Conservation (phyloP, 768 basidiomycete species). For the Leucocoprinus leucothites region DNA sequence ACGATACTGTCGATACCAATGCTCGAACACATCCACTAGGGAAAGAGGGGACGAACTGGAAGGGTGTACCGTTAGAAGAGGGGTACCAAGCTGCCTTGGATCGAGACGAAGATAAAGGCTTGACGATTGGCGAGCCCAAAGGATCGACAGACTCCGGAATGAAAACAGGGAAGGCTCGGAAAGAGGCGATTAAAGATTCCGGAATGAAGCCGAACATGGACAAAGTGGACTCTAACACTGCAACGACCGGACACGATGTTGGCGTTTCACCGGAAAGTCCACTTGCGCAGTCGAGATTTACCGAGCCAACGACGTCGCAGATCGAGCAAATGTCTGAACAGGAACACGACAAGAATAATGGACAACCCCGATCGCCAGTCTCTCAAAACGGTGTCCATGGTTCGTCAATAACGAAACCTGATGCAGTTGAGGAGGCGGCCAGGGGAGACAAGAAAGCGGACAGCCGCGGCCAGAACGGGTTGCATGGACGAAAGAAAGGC, state of each 20-base stretch:
- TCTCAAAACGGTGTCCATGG: too few species aligned
- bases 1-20: background rate
- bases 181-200: too few species aligned
- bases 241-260: background rate
- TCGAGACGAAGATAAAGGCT: background rate
- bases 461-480: too few species aligned
- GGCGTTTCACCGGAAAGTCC: background rate
- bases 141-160: background rate
- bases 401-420: too few species aligned
- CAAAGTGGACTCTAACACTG: background rate
- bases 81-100: background rate
- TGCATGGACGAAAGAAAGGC: background rate
- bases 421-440: too few species aligned
- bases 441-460: too few species aligned
- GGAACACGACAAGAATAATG: background rate
- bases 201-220: background rate
- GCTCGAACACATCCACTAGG: constrained; percentile 3
- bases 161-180: too few species aligned
- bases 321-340: background rate
- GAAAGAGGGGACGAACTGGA: constrained; percentile 1
- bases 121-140: background rate
- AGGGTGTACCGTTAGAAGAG: constrained; percentile 3
- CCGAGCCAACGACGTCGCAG: background rate
- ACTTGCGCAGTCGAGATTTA: background rate
- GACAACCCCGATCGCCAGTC: background rate